Percentiles rank a stretch among this genome's conserved stretches.
Conservation (phyloP, 2,329 filamentous ascomycete species). For the Talaromyces marneffei region DNA sequence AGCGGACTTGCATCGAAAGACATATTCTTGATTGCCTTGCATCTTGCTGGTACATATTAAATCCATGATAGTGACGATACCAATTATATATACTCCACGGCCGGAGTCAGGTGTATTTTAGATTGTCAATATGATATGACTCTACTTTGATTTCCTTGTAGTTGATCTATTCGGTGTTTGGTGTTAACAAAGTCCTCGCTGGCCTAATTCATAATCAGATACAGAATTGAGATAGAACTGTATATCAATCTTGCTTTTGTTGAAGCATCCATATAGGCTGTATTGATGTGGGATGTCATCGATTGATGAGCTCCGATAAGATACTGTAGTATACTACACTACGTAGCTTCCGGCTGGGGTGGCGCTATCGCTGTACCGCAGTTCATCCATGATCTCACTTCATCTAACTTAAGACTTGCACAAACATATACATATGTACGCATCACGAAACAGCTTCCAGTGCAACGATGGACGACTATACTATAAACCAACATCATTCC, state of each 20-base stretch:
- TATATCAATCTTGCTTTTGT: background rate
- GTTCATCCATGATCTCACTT: background rate
- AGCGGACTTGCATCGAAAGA: background rate
- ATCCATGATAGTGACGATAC: constrained; percentile 1
- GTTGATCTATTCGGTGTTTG: background rate
- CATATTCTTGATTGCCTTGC: background rate
- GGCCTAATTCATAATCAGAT: too few species aligned
- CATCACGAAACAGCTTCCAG: constrained; percentile 1
- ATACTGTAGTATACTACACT: too few species aligned
- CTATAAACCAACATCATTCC: constrained; percentile 16
- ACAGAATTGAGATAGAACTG: too few species aligned
- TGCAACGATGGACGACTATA: constrained; percentile 8
- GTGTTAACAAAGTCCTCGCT: too few species aligned
- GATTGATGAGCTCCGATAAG: background rate
- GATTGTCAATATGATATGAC: background rate
- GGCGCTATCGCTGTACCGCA: background rate
- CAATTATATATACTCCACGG: background rate
- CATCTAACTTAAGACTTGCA: too few species aligned
- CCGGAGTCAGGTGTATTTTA: background rate
- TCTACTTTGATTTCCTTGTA: background rate
- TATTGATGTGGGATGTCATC: background rate
- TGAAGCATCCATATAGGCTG: background rate
- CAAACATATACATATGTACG: background rate
- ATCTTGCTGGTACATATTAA: background rate
- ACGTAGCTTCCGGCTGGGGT: background rate